Evolutionary conservation across 768 basidiomycete species (phyloP).

Genomic region (Kwoniella sp.): DNA sequence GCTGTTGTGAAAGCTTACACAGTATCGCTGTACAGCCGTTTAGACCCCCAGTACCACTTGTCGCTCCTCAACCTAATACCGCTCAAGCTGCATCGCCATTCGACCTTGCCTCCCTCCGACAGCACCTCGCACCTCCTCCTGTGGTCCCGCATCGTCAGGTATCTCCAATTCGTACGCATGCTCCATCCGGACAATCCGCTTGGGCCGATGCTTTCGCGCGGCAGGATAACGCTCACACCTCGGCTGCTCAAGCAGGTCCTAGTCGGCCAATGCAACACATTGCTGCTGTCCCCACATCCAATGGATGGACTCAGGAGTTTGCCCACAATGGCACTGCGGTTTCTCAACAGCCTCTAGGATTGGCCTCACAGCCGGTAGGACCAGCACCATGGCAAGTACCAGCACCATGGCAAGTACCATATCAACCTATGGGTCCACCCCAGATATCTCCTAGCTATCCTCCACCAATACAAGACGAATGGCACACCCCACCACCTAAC

Average conservation of each 20-base stretch:
- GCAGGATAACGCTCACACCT: neutral
- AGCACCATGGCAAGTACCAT: slow-evolving; percentile 19
- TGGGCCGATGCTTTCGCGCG: slow-evolving; percentile 24
- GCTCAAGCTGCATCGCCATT: slow-evolving; percentile 25
- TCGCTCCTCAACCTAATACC: slow-evolving; percentile 1
- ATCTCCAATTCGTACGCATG: neutral
- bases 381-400: slow-evolving; percentile 22
- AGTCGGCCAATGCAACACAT: neutral
- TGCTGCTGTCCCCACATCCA: neutral
- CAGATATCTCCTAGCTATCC: neutral
- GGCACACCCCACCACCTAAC: neutral
- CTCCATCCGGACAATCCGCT: neutral
- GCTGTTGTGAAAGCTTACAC: too few relatives aligned
- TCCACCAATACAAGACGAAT: neutral
- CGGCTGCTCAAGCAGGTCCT: slow-evolving; percentile 1
- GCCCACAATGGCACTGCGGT: neutral
- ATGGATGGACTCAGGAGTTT: slow-evolving; percentile 14
- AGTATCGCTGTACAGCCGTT: too few relatives aligned
- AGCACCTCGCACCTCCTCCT: slow-evolving; percentile 32
- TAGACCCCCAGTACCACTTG: neutral
- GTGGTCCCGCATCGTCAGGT: slow-evolving; percentile 1
- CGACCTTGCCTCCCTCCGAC: slow-evolving; percentile 40
- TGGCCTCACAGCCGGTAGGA: neutral
- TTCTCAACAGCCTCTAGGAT: neutral
- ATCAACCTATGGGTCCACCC: slow-evolving; percentile 4